phyloP scores from a whole-genome alignment of 2,329 filamentous ascomycete genomes.

The Penicillium concentricum region DNA sequence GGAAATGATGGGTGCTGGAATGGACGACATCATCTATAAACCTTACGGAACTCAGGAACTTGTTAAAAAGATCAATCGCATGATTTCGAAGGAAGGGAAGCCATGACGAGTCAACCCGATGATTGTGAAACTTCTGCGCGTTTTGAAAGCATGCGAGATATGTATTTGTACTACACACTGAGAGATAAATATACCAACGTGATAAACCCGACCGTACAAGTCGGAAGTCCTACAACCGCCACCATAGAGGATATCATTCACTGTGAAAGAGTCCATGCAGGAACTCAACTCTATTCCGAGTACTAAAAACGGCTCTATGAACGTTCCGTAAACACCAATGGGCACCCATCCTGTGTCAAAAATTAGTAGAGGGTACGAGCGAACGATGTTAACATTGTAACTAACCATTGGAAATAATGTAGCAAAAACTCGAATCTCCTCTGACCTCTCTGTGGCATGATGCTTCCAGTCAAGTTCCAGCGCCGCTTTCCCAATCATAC shows the following conservation, averaged over 20 bases:
- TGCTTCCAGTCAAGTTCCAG: conserved; percentile 54
- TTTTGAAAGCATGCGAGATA: neutral
- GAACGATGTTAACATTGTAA: neutral
- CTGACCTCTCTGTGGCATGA: conserved; percentile 49
- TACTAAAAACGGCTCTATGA: neutral
- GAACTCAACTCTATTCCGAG: neutral
- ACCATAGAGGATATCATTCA: neutral
- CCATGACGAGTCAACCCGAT: neutral
- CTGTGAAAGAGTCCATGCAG: neutral
- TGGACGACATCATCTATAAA: conserved; percentile 77
- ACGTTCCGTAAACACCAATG: conserved; percentile 38
- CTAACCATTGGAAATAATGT: conserved; percentile 52
- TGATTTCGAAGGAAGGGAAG: conserved; percentile 25
- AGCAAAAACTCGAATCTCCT: conserved; percentile 54
- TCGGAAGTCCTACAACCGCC: too few species aligned
- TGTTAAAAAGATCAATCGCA: conserved; percentile 64
- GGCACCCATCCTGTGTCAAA: conserved; percentile 35
- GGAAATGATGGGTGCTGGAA: conserved; percentile 68
- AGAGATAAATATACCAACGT: neutral
- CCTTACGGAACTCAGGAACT: conserved; percentile 75
- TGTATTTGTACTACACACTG: neutral
- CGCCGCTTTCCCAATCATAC: conserved; percentile 54
- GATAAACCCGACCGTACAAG: too few species aligned
- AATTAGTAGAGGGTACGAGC: conserved; percentile 4
- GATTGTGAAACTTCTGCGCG: neutral